Evolutionary conservation across 2,329 filamentous ascomycete genomes (phyloP).

Genomic region (Pseudocercospora cruenta): DNA sequence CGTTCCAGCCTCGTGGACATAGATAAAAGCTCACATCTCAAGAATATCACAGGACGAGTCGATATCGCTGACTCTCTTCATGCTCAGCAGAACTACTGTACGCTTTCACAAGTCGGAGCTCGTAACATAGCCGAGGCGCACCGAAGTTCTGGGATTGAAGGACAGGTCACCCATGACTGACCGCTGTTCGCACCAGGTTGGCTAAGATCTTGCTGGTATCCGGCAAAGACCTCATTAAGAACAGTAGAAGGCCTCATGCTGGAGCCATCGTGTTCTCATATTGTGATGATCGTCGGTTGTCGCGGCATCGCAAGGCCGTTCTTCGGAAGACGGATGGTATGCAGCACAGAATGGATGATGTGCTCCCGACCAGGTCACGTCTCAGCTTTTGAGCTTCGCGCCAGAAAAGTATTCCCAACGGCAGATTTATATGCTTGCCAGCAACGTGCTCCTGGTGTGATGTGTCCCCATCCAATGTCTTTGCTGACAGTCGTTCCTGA

Average conservation of each 20-base stretch:
- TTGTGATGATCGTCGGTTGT: not conserved
- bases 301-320: not conserved
- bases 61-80: not conserved
- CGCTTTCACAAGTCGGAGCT: not conserved
- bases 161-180: not conserved
- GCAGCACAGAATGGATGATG: not conserved
- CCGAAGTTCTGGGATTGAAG: not conserved
- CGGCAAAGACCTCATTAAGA: not conserved
- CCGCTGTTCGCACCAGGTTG: not conserved
- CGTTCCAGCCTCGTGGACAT: too few species aligned
- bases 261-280: not conserved
- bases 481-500: not conserved
- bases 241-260: not conserved
- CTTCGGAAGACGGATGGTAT: not conserved
- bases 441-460: not conserved
- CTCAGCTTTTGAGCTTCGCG: not conserved
- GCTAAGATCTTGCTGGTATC: slow-evolving; percentile 2
- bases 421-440: not conserved
- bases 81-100: not conserved
- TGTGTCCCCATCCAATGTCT: not conserved
- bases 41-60: not conserved
- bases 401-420: not conserved
- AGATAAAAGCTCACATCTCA: too few species aligned
- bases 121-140: not conserved
- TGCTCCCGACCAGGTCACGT: not conserved